These are phyloP conservation scores for Penicillium occitanis DNA, from an alignment of 2,329 filamentous ascomycete species.

Conservation along the genomic window DNA sequence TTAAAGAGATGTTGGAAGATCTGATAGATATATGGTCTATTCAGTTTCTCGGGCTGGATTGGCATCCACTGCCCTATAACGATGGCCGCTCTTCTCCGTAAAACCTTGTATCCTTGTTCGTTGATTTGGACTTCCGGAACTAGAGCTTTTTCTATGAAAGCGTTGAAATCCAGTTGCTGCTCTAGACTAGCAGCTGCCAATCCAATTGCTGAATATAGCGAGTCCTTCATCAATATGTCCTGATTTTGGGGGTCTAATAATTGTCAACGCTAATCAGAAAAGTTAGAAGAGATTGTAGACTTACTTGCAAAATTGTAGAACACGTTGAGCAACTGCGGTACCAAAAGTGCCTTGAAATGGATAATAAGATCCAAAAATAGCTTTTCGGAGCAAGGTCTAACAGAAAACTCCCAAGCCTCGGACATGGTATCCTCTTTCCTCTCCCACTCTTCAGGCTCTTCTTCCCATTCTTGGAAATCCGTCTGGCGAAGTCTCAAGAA, in stretches of 20 bases:
- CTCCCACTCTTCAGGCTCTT: conserved; percentile 95
- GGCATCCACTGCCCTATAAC: conserved; percentile 86
- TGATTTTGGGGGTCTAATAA: conserved; percentile 55
- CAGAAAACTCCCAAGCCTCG: conserved; percentile 87
- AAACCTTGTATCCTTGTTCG: conserved; percentile 69
- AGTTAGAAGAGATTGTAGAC: conserved; percentile 30
- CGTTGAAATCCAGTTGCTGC: conserved; percentile 76
- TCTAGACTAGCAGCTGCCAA: conserved; percentile 76
- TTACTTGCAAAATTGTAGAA: conserved; percentile 74
- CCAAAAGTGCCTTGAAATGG: conserved; percentile 79
- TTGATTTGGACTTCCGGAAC: conserved; percentile 73
- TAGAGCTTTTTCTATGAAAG: conserved; percentile 72
- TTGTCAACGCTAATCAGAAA: conserved; percentile 16
- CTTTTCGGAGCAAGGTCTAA: conserved; percentile 89
- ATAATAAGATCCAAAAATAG: conserved; percentile 88
- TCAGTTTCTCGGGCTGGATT: conserved; percentile 68
- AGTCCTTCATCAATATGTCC: conserved; percentile 84
- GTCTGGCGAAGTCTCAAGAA: conserved; percentile 84
- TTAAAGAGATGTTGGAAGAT: conserved; percentile 86
- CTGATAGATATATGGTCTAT: conserved; percentile 74
- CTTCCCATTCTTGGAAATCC: conserved; percentile 88
- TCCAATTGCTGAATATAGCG: conserved; percentile 90
- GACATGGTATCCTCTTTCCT: conserved; percentile 80
- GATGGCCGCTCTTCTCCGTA: conserved; percentile 84
- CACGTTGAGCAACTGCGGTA: conserved; percentile 75